Conservation (phyloP, 2,329 filamentous ascomycete species). For the Didymella pomorum region DNA sequence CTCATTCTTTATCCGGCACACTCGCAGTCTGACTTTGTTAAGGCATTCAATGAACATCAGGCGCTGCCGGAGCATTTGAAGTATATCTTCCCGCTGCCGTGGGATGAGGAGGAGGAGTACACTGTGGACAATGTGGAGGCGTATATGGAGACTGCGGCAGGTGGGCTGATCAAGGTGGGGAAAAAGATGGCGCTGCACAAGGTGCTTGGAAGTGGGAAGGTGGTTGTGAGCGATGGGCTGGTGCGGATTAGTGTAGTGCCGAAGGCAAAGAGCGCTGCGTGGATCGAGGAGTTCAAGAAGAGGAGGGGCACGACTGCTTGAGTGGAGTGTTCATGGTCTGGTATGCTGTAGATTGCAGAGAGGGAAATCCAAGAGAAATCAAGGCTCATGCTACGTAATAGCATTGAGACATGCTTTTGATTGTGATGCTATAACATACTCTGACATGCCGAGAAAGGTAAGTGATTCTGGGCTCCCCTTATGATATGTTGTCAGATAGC, state of each 20-base stretch:
- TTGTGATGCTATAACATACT: neutral
- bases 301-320: conserved; percentile 57
- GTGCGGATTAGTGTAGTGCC: conserved; percentile 86
- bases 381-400: neutral
- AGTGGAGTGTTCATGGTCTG: neutral
- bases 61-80: conserved; percentile 77
- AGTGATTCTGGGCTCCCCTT: neutral
- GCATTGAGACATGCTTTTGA: neutral
- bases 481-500: neutral
- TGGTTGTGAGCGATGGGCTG: conserved; percentile 87
- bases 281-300: conserved; percentile 85
- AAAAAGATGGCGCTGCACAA: conserved; percentile 82
- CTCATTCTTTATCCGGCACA: conserved; percentile 86
- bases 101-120: conserved; percentile 78
- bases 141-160: conserved; percentile 82
- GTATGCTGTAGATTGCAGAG: neutral
- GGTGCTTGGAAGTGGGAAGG: conserved; percentile 75
- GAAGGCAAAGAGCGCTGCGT: conserved; percentile 70
- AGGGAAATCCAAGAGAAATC: neutral
- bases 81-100: conserved; percentile 88
- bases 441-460: neutral
- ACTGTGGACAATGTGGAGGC: conserved; percentile 74
- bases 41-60: conserved; percentile 81
- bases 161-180: conserved; percentile 87
- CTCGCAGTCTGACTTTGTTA: conserved; percentile 88